Percentiles rank a stretch among this genome's conserved stretches.
phyloP scores from a whole-genome alignment of 2,329 filamentous ascomycete species.

The Xylariomycetidae sp. region DNA sequence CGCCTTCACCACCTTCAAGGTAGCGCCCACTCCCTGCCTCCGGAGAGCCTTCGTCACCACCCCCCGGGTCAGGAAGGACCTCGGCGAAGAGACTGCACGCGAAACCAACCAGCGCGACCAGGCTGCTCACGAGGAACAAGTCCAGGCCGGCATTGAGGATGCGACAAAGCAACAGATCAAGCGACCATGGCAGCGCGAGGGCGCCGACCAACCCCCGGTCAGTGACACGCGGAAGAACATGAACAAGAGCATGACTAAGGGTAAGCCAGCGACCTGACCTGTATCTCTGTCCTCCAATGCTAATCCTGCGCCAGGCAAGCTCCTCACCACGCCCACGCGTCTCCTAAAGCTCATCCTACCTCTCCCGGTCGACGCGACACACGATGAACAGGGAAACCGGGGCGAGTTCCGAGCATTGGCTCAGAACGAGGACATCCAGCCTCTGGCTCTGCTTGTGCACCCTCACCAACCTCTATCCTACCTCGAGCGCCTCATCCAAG shows the following conservation, averaged over 20 bases:
- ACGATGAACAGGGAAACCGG: slow-evolving; percentile 43
- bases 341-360: slow-evolving; percentile 68
- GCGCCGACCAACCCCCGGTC: slow-evolving; percentile 52
- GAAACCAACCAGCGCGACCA: slow-evolving; percentile 23
- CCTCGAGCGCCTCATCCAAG: slow-evolving; percentile 81
- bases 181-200: slow-evolving; percentile 58
- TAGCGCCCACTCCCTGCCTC: not conserved
- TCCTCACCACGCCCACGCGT: slow-evolving; percentile 63
- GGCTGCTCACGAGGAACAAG: slow-evolving; percentile 25
- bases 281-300: not conserved
- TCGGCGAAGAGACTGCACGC: slow-evolving; percentile 16
- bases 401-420: slow-evolving; percentile 28
- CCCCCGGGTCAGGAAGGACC: slow-evolving; percentile 6
- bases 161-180: slow-evolving; percentile 49
- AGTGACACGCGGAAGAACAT: slow-evolving; percentile 36
- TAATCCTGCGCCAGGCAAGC: slow-evolving; percentile 46
- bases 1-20: not conserved
- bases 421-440: slow-evolving; percentile 68
- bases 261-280: slow-evolving; percentile 30
- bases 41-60: slow-evolving; percentile 15
- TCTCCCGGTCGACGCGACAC: slow-evolving; percentile 46
- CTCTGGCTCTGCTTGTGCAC: slow-evolving; percentile 77
- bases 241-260: slow-evolving; percentile 55
- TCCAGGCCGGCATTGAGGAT: slow-evolving; percentile 25
- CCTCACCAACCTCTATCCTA: slow-evolving; percentile 89